Percentiles rank a stretch among this genome's conserved stretches.
Conservation (phyloP, 805 yeast species). For the Saccharomycopsis schoenii region DNA sequence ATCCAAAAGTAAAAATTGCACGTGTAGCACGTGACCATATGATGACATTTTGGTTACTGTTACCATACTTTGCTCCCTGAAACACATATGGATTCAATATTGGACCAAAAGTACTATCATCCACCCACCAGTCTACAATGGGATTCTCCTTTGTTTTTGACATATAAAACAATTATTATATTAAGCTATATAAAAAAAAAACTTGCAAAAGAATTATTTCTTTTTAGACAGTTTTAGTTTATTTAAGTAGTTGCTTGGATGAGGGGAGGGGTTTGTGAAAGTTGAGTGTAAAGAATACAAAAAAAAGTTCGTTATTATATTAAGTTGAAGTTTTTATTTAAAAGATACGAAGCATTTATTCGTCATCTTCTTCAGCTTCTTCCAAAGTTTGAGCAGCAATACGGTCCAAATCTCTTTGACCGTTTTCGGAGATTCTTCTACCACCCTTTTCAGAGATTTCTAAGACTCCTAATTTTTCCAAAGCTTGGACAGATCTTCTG, state of each 20-base stretch:
- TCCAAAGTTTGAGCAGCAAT: constrained; percentile 98
- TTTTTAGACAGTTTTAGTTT: background rate
- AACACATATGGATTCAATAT: no score
- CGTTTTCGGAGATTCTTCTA: constrained; percentile 98
- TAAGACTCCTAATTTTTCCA: constrained; percentile 95
- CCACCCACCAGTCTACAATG: background rate
- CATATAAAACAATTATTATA: constrained; percentile 1
- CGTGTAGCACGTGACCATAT: background rate
- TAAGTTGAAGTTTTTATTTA: background rate
- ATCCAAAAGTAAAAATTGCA: no score
- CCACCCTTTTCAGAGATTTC: constrained; percentile 98
- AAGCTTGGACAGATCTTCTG: constrained; percentile 97
- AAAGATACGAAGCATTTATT: constrained; percentile 20
- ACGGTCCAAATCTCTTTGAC: constrained; percentile 99
- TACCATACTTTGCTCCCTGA: no score
- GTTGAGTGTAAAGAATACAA: background rate
- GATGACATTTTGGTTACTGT: no score
- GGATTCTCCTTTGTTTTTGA: background rate
- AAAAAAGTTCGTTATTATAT: background rate
- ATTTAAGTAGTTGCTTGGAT: background rate
- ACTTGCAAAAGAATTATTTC: background rate
- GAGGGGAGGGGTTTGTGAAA: background rate
- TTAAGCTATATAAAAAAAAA: background rate
- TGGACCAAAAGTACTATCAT: no score
- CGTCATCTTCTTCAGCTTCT: constrained; percentile 57